Conservation (phyloP, 2,329 filamentous ascomycete genomes). For the Cordyceps farinosa region DNA sequence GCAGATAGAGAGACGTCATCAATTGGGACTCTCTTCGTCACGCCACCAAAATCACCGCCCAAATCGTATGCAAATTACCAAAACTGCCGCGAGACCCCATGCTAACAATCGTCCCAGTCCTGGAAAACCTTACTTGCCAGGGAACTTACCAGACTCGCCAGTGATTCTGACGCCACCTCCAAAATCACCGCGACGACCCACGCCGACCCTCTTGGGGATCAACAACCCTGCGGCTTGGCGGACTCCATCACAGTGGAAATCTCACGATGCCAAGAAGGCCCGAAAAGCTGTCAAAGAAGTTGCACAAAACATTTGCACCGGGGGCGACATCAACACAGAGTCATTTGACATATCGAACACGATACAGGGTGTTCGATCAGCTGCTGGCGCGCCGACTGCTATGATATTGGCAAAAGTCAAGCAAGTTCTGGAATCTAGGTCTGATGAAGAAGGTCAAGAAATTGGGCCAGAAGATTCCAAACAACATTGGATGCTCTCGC, state of each 20-base stretch:
- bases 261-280: background rate
- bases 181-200: constrained; percentile 19
- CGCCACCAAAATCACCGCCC: constrained; percentile 29
- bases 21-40: constrained; percentile 26
- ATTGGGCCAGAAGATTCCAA: constrained; percentile 52
- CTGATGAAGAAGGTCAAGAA: constrained; percentile 45
- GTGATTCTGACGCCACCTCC: constrained; percentile 14
- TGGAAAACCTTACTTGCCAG: background rate
- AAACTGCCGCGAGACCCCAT: background rate
- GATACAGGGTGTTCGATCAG: constrained; percentile 13
- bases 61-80: constrained; percentile 26
- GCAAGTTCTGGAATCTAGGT: background rate
- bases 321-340: background rate
- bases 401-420: constrained; percentile 21
- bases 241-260: constrained; percentile 12
- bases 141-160: background rate
- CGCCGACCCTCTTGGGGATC: background rate
- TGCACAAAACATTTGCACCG: background rate
- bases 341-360: background rate
- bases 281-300: too few species aligned
- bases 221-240: constrained; percentile 20
- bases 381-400: constrained; percentile 19
- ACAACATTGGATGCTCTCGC: constrained; percentile 60
- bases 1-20: background rate
- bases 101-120: background rate